Conservation (phyloP, 2,329 filamentous ascomycete species). For the Curvularia sp. region DNA sequence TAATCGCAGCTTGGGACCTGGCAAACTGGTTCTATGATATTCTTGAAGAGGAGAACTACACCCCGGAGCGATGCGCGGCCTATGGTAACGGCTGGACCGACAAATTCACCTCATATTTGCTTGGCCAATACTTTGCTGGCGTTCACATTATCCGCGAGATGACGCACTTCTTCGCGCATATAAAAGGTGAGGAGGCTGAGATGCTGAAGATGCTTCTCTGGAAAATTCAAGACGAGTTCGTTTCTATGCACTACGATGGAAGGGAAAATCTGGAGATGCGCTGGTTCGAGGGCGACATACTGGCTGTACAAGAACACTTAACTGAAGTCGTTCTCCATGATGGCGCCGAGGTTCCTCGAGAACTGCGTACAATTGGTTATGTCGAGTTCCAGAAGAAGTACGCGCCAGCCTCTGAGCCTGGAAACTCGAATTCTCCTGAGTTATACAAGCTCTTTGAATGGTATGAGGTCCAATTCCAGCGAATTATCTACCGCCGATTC, state of each 20-base stretch:
- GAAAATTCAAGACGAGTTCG: constrained; percentile 20
- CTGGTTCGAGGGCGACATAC: constrained; percentile 19
- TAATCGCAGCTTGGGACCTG: constrained; percentile 15
- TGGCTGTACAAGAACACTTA: constrained; percentile 14
- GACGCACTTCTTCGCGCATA: constrained; percentile 17
- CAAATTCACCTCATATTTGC: constrained; percentile 11
- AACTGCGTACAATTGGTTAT: constrained; percentile 14
- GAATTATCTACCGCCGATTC: constrained; percentile 14
- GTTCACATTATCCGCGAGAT: constrained; percentile 16
- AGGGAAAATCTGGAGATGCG: constrained; percentile 16
- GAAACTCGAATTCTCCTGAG: neutral
- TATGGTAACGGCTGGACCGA: constrained; percentile 11
- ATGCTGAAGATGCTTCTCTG: constrained; percentile 14
- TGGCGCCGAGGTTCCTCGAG: neutral
- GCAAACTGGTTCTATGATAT: constrained; percentile 17
- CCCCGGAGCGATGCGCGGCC: neutral
- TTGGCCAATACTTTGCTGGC: constrained; percentile 16
- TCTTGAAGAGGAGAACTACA: constrained; percentile 11
- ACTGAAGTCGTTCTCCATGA: constrained; percentile 3
- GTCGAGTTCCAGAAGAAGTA: constrained; percentile 13
- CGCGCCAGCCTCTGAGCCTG: neutral
- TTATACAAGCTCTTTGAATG: constrained; percentile 9
- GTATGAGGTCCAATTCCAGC: constrained; percentile 15
- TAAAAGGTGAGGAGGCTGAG: constrained; percentile 5
- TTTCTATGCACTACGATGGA: constrained; percentile 14